Evolutionary conservation across 495 filamentous ascomycete species (phyloP).

Genomic region (Baudoinia panamericana): DNA sequence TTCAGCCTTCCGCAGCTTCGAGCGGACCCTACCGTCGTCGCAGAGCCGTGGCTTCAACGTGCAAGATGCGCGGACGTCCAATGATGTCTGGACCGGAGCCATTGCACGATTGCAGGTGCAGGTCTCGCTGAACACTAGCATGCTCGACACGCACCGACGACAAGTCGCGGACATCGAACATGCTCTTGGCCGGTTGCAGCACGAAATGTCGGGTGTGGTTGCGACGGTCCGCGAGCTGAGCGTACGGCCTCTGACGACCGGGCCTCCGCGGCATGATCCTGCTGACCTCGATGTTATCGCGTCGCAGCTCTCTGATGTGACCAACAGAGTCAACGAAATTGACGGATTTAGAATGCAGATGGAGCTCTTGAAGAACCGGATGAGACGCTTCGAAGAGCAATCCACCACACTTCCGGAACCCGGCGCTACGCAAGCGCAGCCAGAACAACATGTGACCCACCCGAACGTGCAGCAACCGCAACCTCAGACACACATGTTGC

Average conservation of each 20-base stretch:
- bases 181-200: slow-evolving; percentile 21
- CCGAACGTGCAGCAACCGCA: too few relatives aligned
- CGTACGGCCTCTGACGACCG: not conserved
- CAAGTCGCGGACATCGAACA: slow-evolving; percentile 20
- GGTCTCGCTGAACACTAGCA: slow-evolving; percentile 24
- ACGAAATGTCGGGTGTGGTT: slow-evolving; percentile 22
- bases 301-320: slow-evolving; percentile 15
- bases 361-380: slow-evolving; percentile 28
- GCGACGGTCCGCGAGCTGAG: slow-evolving; percentile 18
- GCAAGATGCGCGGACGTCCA: not conserved
- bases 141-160: slow-evolving; percentile 21
- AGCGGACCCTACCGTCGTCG: not conserved
- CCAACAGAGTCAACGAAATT: slow-evolving; percentile 27
- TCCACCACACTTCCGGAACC: too few relatives aligned
- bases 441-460: too few relatives aligned
- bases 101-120: slow-evolving; percentile 28
- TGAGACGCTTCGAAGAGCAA: slow-evolving; percentile 27
- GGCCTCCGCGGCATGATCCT: slow-evolving; percentile 3
- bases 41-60: not conserved
- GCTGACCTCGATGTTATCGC: slow-evolving; percentile 24
- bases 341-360: slow-evolving; percentile 29
- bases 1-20: too few relatives aligned
- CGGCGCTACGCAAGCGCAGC: too few relatives aligned
- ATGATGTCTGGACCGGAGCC: slow-evolving; percentile 18
- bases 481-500: too few relatives aligned